These are phyloP conservation scores for Wilcoxina mikolae DNA, from an alignment of 495 filamentous ascomycete genomes.

Conservation along the genomic window DNA sequence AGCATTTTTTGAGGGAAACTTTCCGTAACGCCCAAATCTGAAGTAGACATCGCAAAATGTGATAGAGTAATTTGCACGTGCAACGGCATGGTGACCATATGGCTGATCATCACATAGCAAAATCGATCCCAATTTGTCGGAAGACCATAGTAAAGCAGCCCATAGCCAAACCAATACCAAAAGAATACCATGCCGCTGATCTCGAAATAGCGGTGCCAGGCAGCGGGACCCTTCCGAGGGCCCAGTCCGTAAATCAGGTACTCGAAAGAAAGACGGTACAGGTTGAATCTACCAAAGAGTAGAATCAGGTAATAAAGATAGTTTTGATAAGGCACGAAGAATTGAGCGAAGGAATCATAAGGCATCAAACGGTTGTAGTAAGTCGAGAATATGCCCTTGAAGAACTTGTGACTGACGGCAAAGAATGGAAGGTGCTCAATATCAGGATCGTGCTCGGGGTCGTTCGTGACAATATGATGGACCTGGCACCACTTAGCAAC, in stretches of 20 bases:
- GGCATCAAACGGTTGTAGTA: slow-evolving; percentile 82
- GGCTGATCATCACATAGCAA: slow-evolving; percentile 68
- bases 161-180: slow-evolving; percentile 90
- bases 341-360: slow-evolving; percentile 61
- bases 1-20: slow-evolving; percentile 96
- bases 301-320: slow-evolving; percentile 81
- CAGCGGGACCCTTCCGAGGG: slow-evolving; percentile 65
- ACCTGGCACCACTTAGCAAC: slow-evolving; percentile 34
- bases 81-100: slow-evolving; percentile 71
- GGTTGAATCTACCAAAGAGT: slow-evolving; percentile 77
- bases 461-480: slow-evolving; percentile 94
- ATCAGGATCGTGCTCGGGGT: slow-evolving; percentile 91
- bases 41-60: slow-evolving; percentile 93
- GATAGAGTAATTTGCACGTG: slow-evolving; percentile 94
- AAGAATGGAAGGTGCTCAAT: slow-evolving; percentile 96
- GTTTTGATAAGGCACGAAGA: slow-evolving; percentile 60
- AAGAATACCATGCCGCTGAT: slow-evolving; percentile 70
- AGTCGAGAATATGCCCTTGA: slow-evolving; percentile 59
- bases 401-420: slow-evolving; percentile 76
- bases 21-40: slow-evolving; percentile 72
- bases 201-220: slow-evolving; percentile 84
- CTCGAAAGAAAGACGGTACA: slow-evolving; percentile 72
- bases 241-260: slow-evolving; percentile 62
- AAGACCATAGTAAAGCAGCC: slow-evolving; percentile 60
- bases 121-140: slow-evolving; percentile 56